phyloP scores from a whole-genome alignment of 306 rosid genomes.

The Cicer bijugum region DNA sequence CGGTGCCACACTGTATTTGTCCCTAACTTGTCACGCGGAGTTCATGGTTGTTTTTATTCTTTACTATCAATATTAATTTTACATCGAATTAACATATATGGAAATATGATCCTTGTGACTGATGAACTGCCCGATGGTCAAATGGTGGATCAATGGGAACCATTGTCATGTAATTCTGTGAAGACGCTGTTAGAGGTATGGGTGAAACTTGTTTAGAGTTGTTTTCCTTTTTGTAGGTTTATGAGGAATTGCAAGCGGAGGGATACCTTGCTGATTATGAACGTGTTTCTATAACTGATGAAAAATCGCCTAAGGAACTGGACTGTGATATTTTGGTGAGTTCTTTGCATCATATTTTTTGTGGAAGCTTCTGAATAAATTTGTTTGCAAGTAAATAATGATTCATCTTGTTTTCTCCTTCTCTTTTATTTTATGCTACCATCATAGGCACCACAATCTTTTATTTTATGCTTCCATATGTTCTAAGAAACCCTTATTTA shows the following conservation, averaged over 20 bases:
- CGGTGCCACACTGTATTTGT: slow-evolving; percentile 30
- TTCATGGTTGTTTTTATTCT: slow-evolving; percentile 12
- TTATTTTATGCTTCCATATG: not conserved
- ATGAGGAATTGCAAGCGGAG: too few species aligned
- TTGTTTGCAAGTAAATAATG: slow-evolving; percentile 35
- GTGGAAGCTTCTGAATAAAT: slow-evolving; percentile 23
- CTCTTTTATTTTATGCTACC: slow-evolving; percentile 10
- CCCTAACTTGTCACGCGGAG: not conserved
- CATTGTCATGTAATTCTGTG: slow-evolving; percentile 69
- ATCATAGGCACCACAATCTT: slow-evolving; percentile 1
- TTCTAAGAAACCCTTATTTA: slow-evolving; percentile 13
- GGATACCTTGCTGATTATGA: too few species aligned
- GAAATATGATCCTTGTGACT: slow-evolving; percentile 89
- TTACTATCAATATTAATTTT: slow-evolving; percentile 35
- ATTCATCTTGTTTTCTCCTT: slow-evolving; percentile 11
- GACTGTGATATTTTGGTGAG: too few species aligned
- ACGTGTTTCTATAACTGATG: too few species aligned
- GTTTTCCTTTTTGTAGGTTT: too few species aligned
- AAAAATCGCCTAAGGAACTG: too few species aligned
- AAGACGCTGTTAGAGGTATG: slow-evolving; percentile 83
- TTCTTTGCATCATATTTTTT: too few species aligned
- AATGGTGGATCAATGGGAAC: slow-evolving; percentile 99
- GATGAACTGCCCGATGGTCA: slow-evolving; percentile 98
- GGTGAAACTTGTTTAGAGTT: too few species aligned
- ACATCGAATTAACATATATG: slow-evolving; percentile 62